Evolutionary conservation across 208 protist genomes (phyloP), one percentile per base, ranked within the genome.

Genomic region (Leishmania lainsoni): DNA sequence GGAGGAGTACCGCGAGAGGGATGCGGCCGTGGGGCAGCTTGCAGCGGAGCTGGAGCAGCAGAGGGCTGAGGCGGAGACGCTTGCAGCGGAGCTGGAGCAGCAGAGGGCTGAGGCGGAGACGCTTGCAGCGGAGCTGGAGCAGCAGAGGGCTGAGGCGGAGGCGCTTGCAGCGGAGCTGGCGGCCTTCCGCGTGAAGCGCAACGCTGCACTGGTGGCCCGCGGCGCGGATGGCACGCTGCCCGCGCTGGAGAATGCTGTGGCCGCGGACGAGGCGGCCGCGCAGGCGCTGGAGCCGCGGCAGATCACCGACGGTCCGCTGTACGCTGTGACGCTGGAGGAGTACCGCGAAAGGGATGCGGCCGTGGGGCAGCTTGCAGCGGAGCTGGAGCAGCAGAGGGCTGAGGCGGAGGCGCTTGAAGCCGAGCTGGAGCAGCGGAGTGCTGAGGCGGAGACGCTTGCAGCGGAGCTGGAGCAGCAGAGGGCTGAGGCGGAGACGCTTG

Each of bases 191-290:
- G 51, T 3, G 51, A 54, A 54, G 8, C 51, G 51, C 51, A 54
- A 54, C 51, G 51, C 51, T 14, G 51, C 51, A 3, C 68, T 82
- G 63, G 75, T 70, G 65, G 79, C 77, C 45, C 82, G 79, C 75
- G 83, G 71, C 54, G 81, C 76, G 20, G 83, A 86, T 20, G 86
- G 72, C 63, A 65, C 84, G 84, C 80, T 88, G 80, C 58, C 74
- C 59, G 79, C 75, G 59, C 42, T 32, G n/a, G 78, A 78, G 70
- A 75, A 58, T 56, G 39, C 70, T 5, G 22, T 75, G 45, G 22
- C 58, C 12, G 68, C 35, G 56, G 78, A 51, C 42, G 78, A 86
- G 8, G 81, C 80, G 14, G 85, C 78, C 2, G 71, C 76, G 69
- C 76, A 48, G 35, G 76, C 83, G n/a, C 75, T 82, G 75, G 78